Evolutionary conservation across 2,329 filamentous ascomycete genomes (phyloP), one percentile per base, ranked within the genome.

Genomic region (Thelonectria discophora): DNA sequence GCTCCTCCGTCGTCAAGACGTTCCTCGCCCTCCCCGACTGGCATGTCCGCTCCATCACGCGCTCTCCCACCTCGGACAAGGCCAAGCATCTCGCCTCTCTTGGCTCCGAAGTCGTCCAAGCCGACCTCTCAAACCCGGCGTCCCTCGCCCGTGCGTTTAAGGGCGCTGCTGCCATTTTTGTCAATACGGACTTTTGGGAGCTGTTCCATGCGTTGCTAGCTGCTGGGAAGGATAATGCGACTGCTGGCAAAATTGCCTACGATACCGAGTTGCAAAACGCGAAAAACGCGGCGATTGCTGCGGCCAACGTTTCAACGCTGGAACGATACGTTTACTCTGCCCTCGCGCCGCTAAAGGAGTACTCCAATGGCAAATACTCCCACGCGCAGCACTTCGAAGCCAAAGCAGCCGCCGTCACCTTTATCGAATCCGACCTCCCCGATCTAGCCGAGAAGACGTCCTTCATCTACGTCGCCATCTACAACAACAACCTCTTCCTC

Each of bases 141-240:
- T 76, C 76, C 10, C 73, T 85, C 10, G 63, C 74, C 32, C 45
- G 65, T 0, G 80, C 79, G 1, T 83, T 84, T 57, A 18, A 67
- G 4, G 79, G 76, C 3, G 81, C 78, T 3, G 75, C 79, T 57
- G 71, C 78, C 49, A 82, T 87, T 60, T 86, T 86, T 69, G 74
- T 76, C 66, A 81, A 83, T 45, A 86, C 84, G 0, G 79, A 86
- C 60, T 86, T 83, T 71, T 86, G 80, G 79, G 76, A 78, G 32
- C 73, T 77, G 2, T 83, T 81, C 64, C 73, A 73, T 57, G 67
- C 74, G 2, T 71, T 77, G 0, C 73, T 81, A 51, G 74, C 73
- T n/a, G 71, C 76, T 7, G 71, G 73, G 3, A 72, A 73, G 49
- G 78, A 77, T 1, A 55, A 66, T 8, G 70, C 75, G 5, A 74